These are phyloP conservation scores for Schizosaccharomyces cryophilus DNA, from an alignment of 805 yeast species.

Conservation along the genomic window DNA sequence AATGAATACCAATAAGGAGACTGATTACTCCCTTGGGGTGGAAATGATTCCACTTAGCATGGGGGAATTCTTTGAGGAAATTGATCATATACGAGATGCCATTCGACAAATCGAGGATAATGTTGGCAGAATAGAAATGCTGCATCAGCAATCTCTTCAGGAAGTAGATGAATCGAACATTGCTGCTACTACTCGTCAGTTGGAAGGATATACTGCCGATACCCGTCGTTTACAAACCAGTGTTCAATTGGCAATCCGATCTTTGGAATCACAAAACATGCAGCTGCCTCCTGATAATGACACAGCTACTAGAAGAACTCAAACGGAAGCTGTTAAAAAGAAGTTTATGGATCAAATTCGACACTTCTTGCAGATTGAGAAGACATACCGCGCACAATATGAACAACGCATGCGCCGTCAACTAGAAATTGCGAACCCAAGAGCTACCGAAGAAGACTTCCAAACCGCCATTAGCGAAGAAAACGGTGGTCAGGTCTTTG, in stretches of 20 bases:
- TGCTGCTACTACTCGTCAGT: constrained; percentile 41
- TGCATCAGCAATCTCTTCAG: constrained; percentile 45
- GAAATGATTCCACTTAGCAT: background rate
- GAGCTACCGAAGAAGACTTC: constrained; percentile 20
- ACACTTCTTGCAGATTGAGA: constrained; percentile 67
- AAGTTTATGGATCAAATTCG: constrained; percentile 69
- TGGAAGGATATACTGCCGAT: constrained; percentile 54
- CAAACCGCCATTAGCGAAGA: constrained; percentile 46
- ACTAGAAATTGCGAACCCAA: constrained; percentile 69
- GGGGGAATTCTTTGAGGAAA: constrained; percentile 32
- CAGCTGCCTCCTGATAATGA: constrained; percentile 5
- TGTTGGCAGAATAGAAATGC: constrained; percentile 41
- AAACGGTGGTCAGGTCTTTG: constrained; percentile 70
- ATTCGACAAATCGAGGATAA: constrained; percentile 46
- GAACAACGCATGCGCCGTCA: constrained; percentile 79
- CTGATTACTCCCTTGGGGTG: background rate
- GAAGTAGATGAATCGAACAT: constrained; percentile 45
- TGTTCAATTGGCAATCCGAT: constrained; percentile 53
- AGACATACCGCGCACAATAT: constrained; percentile 60
- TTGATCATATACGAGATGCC: constrained; percentile 41
- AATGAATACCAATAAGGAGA: background rate
- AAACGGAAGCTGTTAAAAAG: constrained; percentile 70
- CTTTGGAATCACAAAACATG: constrained; percentile 31
- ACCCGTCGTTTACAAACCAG: constrained; percentile 53
- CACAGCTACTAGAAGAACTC: constrained; percentile 64